Percentiles rank a stretch among this genome's conserved stretches.
These are phyloP conservation scores for Penicillium macrosclerotiorum DNA, from an alignment of 495 filamentous ascomycete species.

Conservation along the genomic window DNA sequence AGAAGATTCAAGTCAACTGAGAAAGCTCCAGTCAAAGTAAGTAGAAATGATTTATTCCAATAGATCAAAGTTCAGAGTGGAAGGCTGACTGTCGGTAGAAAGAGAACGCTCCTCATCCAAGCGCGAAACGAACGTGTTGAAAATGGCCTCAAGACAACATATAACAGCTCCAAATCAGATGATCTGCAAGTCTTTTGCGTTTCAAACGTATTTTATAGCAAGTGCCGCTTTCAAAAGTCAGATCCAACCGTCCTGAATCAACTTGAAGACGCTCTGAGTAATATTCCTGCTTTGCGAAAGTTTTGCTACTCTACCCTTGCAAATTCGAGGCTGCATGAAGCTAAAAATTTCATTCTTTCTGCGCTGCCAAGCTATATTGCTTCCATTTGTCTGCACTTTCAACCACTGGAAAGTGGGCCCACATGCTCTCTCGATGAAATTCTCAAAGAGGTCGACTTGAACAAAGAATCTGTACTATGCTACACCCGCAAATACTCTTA, in stretches of 20 bases:
- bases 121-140: conserved; percentile 25
- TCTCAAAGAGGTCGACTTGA: background rate
- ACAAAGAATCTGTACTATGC: background rate
- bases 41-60: background rate
- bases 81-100: conserved; percentile 10
- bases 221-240: background rate
- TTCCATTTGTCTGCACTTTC: background rate
- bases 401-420: background rate
- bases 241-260: background rate
- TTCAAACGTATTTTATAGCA: background rate
- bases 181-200: background rate
- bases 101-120: conserved; percentile 21
- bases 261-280: background rate
- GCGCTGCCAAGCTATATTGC: background rate
- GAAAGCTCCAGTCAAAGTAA: background rate
- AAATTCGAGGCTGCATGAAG: background rate
- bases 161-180: background rate
- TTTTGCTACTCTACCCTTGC: background rate
- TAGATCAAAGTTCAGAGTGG: background rate
- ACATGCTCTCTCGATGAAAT: background rate
- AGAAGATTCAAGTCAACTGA: conserved; percentile 2
- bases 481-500: background rate
- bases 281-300: background rate
- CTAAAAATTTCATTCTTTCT: background rate
- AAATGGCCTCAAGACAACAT: conserved; percentile 7